Percentiles rank a stretch among this genome's conserved stretches.
phyloP scores from a whole-genome alignment of 1,284 basidiomycete genomes.

The Ganoderma boninense region DNA sequence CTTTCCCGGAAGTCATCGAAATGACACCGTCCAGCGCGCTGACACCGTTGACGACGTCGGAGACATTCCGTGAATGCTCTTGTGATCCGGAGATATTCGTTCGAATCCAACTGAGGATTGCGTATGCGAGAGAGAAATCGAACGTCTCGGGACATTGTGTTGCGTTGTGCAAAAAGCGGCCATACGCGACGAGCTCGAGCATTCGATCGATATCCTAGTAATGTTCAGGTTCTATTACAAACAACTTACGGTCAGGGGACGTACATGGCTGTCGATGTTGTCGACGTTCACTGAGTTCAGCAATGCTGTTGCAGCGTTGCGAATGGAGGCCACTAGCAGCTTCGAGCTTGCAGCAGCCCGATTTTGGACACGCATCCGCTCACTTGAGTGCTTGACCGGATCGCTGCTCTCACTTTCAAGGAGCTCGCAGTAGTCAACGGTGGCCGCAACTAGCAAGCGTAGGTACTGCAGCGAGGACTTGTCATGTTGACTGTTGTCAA shows the following conservation, averaged over 20 bases:
- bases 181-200: slow-evolving; percentile 20
- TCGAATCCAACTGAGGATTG: slow-evolving; percentile 29
- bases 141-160: slow-evolving; percentile 15
- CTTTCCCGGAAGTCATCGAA: slow-evolving; percentile 31
- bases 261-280: slow-evolving; percentile 4
- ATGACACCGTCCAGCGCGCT: slow-evolving; percentile 17
- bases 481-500: not conserved
- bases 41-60: not conserved
- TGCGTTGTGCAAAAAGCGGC: slow-evolving; percentile 23
- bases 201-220: slow-evolving; percentile 22
- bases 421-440: slow-evolving; percentile 17
- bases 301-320: slow-evolving; percentile 10
- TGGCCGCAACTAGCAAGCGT: slow-evolving; percentile 21
- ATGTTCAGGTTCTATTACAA: not conserved
- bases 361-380: slow-evolving; percentile 15
- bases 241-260: not conserved
- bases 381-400: not conserved
- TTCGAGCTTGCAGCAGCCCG: slow-evolving; percentile 12
- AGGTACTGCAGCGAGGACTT: slow-evolving; percentile 16
- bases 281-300: slow-evolving; percentile 3
- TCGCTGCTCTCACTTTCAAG: not conserved
- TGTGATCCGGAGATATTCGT: slow-evolving; percentile 7
- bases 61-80: not conserved
- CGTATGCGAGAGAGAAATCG: slow-evolving; percentile 35
- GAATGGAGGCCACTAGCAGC: slow-evolving; percentile 17